phyloP scores from a whole-genome alignment of 352 stramenopile species.

The Phytophthora brassicae region DNA sequence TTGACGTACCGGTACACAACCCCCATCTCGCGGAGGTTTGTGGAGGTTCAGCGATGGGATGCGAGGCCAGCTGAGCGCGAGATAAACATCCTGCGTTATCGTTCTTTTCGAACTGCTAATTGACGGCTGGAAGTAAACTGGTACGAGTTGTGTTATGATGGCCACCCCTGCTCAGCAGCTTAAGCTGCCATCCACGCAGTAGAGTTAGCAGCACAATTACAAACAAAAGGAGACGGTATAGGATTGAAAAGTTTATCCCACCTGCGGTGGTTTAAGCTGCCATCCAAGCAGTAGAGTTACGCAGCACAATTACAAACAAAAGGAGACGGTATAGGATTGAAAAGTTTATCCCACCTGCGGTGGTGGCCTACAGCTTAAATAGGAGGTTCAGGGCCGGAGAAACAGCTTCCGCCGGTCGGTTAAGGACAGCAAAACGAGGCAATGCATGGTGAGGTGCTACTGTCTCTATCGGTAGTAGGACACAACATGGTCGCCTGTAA shows the following conservation, averaged over 20 bases:
- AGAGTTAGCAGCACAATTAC: background rate
- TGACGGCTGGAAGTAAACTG: background rate
- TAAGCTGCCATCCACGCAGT: background rate
- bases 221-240: background rate
- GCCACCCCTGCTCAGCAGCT: too few relatives aligned
- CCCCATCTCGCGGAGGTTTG: too few relatives aligned
- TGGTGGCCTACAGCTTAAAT: slow-evolving; percentile 29
- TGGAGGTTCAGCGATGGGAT: background rate
- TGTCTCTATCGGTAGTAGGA: slow-evolving; percentile 16
- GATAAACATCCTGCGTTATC: slow-evolving; percentile 1
- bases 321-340: background rate
- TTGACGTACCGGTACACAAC: too few relatives aligned
- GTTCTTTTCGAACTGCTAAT: slow-evolving; percentile 9
- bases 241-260: background rate
- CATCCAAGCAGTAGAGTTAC: background rate
- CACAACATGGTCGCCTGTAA: slow-evolving; percentile 8
- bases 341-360: background rate
- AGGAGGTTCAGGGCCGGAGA: slow-evolving; percentile 8
- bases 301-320: background rate
- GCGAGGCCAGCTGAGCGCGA: too few relatives aligned
- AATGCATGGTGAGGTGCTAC: slow-evolving; percentile 1
- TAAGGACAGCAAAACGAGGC: slow-evolving; percentile 2
- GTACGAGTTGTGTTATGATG: too few relatives aligned
- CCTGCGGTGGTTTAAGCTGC: too few relatives aligned
- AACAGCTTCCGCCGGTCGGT: background rate